A percentile compares a stretch with the other conserved stretches of the same genome.
phyloP scores from a whole-genome alignment of 2,329 filamentous ascomycete genomes.

The Fusarium praegraminearum region DNA sequence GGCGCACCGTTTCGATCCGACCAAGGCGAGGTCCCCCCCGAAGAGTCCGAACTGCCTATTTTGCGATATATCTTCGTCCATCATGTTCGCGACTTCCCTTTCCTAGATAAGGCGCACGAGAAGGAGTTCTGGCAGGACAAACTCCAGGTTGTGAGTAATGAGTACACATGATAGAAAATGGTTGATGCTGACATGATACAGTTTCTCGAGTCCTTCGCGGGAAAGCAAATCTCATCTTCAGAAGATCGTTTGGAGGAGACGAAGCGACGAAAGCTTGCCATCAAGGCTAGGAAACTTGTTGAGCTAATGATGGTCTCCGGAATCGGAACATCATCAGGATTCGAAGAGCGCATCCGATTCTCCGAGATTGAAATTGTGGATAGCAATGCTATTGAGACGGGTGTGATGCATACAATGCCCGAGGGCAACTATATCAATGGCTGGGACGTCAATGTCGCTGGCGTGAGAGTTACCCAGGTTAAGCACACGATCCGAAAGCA shows the following conservation, averaged over 20 bases:
- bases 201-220: slow-evolving; percentile 98
- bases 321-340: slow-evolving; percentile 93
- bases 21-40: slow-evolving; percentile 89
- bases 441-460: slow-evolving; percentile 94
- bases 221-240: slow-evolving; percentile 95
- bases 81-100: slow-evolving; percentile 97
- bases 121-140: slow-evolving; percentile 99
- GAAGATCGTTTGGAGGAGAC: slow-evolving; percentile 97
- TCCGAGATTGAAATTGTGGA: slow-evolving; percentile 98
- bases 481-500: slow-evolving; percentile 92
- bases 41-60: slow-evolving; percentile 94
- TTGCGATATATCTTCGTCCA: slow-evolving; percentile 97
- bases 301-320: slow-evolving; percentile 99
- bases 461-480: slow-evolving; percentile 81
- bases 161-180: not conserved
- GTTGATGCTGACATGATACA: slow-evolving; percentile 52
- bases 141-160: slow-evolving; percentile 81
- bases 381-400: slow-evolving; percentile 89
- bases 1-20: slow-evolving; percentile 95
- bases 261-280: slow-evolving; percentile 89
- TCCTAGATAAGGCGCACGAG: slow-evolving; percentile 94
- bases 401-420: slow-evolving; percentile 85
- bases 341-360: slow-evolving; percentile 96
- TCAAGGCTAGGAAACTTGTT: slow-evolving; percentile 94
- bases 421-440: slow-evolving; percentile 94